Percentiles rank a stretch among this genome's conserved stretches.
Evolutionary conservation across 257 asterid genomes (phyloP).

Genomic region (Fraxinus cuspidata): DNA sequence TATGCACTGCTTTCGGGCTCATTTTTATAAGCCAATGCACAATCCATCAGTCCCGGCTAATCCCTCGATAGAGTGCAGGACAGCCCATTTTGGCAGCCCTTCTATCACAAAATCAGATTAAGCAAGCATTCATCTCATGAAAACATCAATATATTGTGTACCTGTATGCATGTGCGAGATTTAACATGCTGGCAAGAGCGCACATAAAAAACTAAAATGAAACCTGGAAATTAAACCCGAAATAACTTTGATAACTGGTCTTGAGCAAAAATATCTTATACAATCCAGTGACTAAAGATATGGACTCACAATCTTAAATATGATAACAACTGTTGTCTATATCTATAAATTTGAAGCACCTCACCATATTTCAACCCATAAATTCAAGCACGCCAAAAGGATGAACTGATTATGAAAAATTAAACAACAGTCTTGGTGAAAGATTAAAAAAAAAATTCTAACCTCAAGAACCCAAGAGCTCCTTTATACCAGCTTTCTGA

Average conservation of each 20-base stretch:
- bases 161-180: neutral
- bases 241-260: neutral
- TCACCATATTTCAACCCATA: neutral
- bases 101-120: neutral
- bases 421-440: neutral
- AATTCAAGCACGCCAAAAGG: neutral
- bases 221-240: neutral
- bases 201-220: neutral
- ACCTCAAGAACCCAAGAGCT: constrained; percentile 36
- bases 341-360: neutral
- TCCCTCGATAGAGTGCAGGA: no score
- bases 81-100: no score
- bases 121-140: no score
- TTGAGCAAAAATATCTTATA: neutral
- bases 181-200: neutral
- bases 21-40: no score
- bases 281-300: neutral
- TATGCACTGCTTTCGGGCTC: no score
- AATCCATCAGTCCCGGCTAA: no score
- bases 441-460: neutral
- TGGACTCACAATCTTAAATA: neutral
- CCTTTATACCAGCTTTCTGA: constrained; percentile 45
- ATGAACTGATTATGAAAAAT: neutral
- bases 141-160: no score
- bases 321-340: neutral